phyloP scores from a whole-genome alignment of 768 basidiomycete genomes.

The Podaxis sp. region DNA sequence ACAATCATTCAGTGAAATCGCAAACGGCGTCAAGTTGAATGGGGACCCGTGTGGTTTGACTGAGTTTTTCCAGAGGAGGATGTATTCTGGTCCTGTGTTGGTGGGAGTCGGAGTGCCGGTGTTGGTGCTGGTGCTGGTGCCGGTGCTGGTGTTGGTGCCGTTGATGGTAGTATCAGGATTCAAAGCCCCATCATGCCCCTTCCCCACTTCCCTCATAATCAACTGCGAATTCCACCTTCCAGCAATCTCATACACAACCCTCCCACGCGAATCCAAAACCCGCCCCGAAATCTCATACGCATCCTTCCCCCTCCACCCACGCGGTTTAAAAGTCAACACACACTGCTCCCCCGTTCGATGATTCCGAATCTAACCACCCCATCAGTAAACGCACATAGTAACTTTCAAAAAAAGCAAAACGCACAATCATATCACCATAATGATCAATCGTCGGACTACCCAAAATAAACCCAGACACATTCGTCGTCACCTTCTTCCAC shows the following conservation, averaged over 20 bases:
- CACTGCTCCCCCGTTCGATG: conserved; percentile 88
- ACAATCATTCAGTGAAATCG: conserved; percentile 88
- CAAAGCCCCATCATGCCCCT: conserved; percentile 44
- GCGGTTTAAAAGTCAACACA: conserved; percentile 90
- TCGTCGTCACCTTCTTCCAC: conserved; percentile 94
- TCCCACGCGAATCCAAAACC: conserved; percentile 63
- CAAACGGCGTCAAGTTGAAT: conserved; percentile 95
- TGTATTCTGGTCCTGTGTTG: conserved; percentile 49
- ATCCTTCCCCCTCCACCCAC: conserved; percentile 90
- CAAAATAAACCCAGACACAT: conserved; percentile 88
- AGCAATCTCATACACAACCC: conserved; percentile 80
- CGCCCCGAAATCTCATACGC: conserved; percentile 90
- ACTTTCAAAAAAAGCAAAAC: conserved; percentile 24
- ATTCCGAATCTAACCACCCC: conserved; percentile 60
- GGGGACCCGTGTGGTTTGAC: conserved; percentile 72
- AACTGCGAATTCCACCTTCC: conserved; percentile 96
- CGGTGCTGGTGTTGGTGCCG: conserved; percentile 33
- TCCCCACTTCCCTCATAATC: conserved; percentile 70
- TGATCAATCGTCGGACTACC: conserved; percentile 87
- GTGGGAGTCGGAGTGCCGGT: not conserved
- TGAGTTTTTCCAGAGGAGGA: conserved; percentile 91
- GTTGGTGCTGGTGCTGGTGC: conserved; percentile 31
- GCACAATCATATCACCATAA: conserved; percentile 90
- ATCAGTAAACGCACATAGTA: not conserved
- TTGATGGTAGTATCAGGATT: conserved; percentile 64